phyloP scores from a whole-genome alignment of 75 land plant species.

The Pinus albicaulis region DNA sequence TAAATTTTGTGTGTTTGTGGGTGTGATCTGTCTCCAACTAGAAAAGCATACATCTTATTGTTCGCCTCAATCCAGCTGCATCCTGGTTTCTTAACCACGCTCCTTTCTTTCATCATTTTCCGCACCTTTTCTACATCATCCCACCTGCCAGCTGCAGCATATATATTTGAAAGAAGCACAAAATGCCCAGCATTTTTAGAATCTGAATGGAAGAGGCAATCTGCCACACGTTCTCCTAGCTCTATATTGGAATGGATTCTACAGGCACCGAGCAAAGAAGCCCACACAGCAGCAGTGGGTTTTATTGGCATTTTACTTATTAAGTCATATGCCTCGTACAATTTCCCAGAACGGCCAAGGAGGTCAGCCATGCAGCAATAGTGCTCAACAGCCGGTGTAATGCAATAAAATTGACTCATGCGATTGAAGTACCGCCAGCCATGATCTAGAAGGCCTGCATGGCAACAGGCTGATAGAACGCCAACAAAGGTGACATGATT shows the following conservation, averaged over 20 bases:
- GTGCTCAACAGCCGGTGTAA: slow-evolving; percentile 17
- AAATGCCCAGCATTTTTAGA: slow-evolving; percentile 30
- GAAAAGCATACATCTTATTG: background rate
- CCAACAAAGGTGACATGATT: slow-evolving; percentile 29
- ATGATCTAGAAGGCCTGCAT: slow-evolving; percentile 31
- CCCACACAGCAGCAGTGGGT: slow-evolving; percentile 31
- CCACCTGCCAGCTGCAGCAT: slow-evolving; percentile 29
- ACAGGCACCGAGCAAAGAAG: slow-evolving; percentile 39
- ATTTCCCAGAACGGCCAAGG: slow-evolving; percentile 25
- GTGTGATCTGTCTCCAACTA: background rate
- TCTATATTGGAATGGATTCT: slow-evolving; percentile 25
- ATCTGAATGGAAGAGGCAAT: slow-evolving; percentile 10
- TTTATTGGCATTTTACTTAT: slow-evolving; percentile 31
- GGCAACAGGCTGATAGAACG: slow-evolving; percentile 35
- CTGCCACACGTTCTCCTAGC: slow-evolving; percentile 26
- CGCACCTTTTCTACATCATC: slow-evolving; percentile 20
- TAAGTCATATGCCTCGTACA: slow-evolving; percentile 30
- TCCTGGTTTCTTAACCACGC: slow-evolving; percentile 20
- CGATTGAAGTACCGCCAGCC: slow-evolving; percentile 21
- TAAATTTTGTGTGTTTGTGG: background rate
- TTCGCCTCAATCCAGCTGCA: slow-evolving; percentile 4
- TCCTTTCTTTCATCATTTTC: slow-evolving; percentile 13
- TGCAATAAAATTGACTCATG: slow-evolving; percentile 19
- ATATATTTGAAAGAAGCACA: slow-evolving; percentile 30
- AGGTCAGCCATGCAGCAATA: slow-evolving; percentile 42